phyloP scores from a whole-genome alignment of 2,329 filamentous ascomycete genomes.

The Trichoderma sp. region DNA sequence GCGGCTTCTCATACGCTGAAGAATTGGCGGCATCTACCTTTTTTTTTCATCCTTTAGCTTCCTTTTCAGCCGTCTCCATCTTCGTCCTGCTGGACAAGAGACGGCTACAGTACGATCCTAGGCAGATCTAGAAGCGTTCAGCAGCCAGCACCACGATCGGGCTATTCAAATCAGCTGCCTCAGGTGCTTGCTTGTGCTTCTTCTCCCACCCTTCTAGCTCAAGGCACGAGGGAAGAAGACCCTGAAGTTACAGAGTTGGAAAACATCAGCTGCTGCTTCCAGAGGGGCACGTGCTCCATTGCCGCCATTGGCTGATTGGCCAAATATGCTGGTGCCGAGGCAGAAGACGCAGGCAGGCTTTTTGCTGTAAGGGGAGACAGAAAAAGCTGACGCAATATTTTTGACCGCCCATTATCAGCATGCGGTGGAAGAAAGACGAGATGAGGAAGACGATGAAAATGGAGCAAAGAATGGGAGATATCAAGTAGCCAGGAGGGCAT shows the following conservation, averaged over 20 bases:
- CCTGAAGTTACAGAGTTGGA: not conserved
- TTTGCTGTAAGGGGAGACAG: not conserved
- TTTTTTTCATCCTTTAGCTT: not conserved
- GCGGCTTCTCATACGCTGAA: not conserved
- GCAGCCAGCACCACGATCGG: not conserved
- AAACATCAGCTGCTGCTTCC: constrained; percentile 2
- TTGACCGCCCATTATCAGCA: not conserved
- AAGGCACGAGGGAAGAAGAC: not conserved
- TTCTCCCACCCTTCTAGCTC: not conserved
- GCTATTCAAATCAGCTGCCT: not conserved
- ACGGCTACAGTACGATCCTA: not conserved
- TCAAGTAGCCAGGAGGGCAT: not conserved
- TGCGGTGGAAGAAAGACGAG: not conserved
- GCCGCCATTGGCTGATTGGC: constrained; percentile 18
- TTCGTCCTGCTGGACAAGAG: not conserved
- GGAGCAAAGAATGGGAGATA: not conserved
- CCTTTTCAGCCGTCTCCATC: not conserved
- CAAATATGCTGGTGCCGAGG: not conserved
- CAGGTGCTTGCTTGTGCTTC: not conserved
- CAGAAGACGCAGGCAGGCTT: not conserved
- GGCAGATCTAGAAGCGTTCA: not conserved
- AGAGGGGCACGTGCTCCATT: constrained; percentile 21
- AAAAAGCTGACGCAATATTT: not conserved
- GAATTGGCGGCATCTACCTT: constrained; percentile 13
- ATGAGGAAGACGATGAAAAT: not conserved